A percentile compares a stretch with the other conserved stretches of the same genome.
These are phyloP conservation scores for Linanthus parryae DNA, from an alignment of 148 eudicot species.

Conservation along the genomic window DNA sequence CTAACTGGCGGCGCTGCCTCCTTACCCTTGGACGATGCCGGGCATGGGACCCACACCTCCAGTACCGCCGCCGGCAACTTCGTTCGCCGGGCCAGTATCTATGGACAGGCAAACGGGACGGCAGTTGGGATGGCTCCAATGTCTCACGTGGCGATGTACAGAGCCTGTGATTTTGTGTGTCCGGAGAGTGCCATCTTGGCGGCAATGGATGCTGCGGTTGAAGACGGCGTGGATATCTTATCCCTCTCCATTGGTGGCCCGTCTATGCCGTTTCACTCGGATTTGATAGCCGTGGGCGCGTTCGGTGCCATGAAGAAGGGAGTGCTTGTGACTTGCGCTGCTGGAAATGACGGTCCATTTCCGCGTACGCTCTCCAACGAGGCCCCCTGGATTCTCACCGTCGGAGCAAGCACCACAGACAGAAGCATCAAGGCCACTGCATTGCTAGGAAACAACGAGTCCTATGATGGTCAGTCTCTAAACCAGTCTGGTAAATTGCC, in stretches of 20 bases:
- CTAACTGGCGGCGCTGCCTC: too few species aligned
- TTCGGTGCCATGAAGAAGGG: background rate
- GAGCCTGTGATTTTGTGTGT: background rate
- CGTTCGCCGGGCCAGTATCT: background rate
- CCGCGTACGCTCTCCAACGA: background rate
- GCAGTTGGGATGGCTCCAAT: background rate
- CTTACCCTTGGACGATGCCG: background rate
- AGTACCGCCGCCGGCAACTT: background rate
- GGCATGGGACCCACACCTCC: conserved; percentile 1
- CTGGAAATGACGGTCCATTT: background rate
- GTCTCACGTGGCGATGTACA: background rate
- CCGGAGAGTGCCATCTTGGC: background rate
- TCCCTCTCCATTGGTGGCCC: background rate
- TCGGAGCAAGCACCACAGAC: background rate
- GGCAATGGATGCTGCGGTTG: background rate
- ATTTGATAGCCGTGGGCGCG: background rate
- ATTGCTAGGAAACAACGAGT: background rate
- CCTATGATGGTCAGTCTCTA: background rate
- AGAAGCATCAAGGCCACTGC: background rate
- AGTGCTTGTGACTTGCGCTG: background rate
- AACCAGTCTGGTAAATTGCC: background rate
- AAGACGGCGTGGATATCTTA: background rate
- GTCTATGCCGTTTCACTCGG: background rate
- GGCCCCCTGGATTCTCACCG: background rate
- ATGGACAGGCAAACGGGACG: background rate